Conservation (phyloP, 2,329 filamentous ascomycete species). For the Mycosphaerelloides madeirae region DNA sequence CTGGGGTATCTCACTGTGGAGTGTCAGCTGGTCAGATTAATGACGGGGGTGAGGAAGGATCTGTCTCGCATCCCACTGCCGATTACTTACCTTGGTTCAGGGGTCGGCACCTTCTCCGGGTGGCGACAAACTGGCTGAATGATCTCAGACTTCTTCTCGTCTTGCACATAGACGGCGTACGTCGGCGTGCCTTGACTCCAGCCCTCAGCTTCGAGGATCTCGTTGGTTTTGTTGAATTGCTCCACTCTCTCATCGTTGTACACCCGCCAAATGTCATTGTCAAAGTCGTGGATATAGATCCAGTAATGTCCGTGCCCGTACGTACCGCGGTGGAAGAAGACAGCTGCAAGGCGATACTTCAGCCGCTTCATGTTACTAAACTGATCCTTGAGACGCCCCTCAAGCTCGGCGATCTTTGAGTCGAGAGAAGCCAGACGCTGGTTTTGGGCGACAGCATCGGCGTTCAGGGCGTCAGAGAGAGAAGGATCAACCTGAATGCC, state of each 20-base stretch:
- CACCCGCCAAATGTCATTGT: slow-evolving; percentile 74
- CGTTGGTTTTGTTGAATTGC: slow-evolving; percentile 49
- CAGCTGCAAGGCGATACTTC: slow-evolving; percentile 79
- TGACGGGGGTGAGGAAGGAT: slow-evolving; percentile 1
- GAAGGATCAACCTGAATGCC: slow-evolving; percentile 40
- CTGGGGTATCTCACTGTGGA: not conserved
- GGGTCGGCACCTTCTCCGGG: slow-evolving; percentile 18
- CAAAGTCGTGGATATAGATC: slow-evolving; percentile 93
- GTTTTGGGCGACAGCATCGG: slow-evolving; percentile 42
- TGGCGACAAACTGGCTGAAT: slow-evolving; percentile 43
- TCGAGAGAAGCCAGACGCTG: slow-evolving; percentile 42
- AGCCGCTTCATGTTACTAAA: slow-evolving; percentile 62
- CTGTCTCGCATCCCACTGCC: not conserved
- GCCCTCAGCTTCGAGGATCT: slow-evolving; percentile 65
- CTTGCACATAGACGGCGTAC: slow-evolving; percentile 76
- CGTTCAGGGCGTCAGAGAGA: slow-evolving; percentile 41
- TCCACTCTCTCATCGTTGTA: slow-evolving; percentile 88
- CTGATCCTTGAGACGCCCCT: slow-evolving; percentile 49
- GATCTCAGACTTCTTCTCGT: slow-evolving; percentile 56
- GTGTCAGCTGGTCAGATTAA: not conserved
- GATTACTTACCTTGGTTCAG: slow-evolving; percentile 2
- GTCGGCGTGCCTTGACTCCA: slow-evolving; percentile 68
- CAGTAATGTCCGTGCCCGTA: slow-evolving; percentile 76
- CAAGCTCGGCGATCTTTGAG: slow-evolving; percentile 42
- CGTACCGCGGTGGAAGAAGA: slow-evolving; percentile 82